Conservation (phyloP, 1,139 yeast species). For the Kurtzmaniella natalensis region DNA sequence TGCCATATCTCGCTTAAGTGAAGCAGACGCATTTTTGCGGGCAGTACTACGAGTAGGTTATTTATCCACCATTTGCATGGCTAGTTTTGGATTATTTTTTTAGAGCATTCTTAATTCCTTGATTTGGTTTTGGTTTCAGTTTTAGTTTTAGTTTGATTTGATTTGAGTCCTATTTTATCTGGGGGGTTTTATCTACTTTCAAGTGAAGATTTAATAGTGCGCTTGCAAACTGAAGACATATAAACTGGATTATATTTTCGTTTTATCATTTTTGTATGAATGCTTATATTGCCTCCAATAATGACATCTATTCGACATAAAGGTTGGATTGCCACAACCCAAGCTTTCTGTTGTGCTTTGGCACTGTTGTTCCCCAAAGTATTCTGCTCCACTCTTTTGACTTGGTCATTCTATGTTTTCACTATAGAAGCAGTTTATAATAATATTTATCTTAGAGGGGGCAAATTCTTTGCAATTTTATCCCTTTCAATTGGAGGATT, state of each 20-base stretch:
- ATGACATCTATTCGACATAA: conserved; percentile 11
- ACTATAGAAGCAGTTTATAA: conserved; percentile 15
- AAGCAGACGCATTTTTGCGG: no score
- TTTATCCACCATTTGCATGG: no score
- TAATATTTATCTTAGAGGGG: conserved; percentile 13
- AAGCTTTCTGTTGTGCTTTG: conserved; percentile 41
- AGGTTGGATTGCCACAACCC: conserved; percentile 12
- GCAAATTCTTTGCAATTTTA: conserved; percentile 11
- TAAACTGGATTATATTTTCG: not conserved
- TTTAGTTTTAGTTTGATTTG: no score
- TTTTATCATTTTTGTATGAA: conserved; percentile 6
- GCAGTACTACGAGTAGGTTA: no score
- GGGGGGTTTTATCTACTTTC: no score
- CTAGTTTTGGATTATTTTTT: no score
- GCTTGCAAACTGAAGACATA: no score
- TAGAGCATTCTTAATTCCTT: no score
- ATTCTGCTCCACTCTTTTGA: conserved; percentile 43
- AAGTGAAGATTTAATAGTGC: no score
- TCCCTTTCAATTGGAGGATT: conserved; percentile 11
- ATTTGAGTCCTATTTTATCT: no score
- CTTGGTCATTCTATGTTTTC: conserved; percentile 58
- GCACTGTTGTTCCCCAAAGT: conserved; percentile 58
- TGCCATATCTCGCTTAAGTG: no score
- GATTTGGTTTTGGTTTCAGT: no score
- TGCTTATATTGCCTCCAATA: conserved; percentile 21